Percentiles rank a stretch among this genome's conserved stretches.
These are phyloP conservation scores for Yarrowia sp. DNA, from an alignment of 805 yeast species.

Conservation along the genomic window DNA sequence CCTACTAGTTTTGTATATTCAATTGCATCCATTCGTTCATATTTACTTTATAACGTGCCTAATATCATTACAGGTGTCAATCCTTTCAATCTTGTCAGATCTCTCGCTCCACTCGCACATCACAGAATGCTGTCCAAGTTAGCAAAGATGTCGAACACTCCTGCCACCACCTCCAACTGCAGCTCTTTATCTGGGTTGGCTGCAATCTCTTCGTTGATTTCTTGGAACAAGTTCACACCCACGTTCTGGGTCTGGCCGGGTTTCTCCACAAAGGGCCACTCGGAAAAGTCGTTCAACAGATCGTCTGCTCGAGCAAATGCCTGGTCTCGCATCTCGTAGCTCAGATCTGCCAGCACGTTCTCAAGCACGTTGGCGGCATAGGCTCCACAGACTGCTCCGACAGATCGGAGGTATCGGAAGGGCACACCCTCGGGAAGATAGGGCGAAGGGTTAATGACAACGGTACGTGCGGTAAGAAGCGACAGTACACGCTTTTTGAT, in stretches of 20 bases:
- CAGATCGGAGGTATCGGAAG: conserved; percentile 68
- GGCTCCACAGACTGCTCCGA: conserved; percentile 80
- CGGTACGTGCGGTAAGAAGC: conserved; percentile 67
- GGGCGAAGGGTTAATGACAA: conserved; percentile 51
- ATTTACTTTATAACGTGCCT: neutral
- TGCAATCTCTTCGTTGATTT: conserved; percentile 51
- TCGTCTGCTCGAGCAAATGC: conserved; percentile 96
- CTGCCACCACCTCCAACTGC: conserved; percentile 85
- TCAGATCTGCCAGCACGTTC: conserved; percentile 67
- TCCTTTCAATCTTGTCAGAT: neutral
- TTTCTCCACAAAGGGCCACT: conserved; percentile 72
- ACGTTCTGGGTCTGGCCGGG: conserved; percentile 48
- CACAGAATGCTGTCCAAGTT: conserved; percentile 86
- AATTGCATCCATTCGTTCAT: neutral
- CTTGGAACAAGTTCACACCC: conserved; percentile 63
- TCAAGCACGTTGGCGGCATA: conserved; percentile 96
- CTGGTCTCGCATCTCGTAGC: conserved; percentile 84
- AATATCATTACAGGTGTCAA: neutral
- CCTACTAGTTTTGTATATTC: neutral
- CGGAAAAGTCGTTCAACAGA: conserved; percentile 72
- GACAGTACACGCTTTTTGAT: conserved; percentile 68
- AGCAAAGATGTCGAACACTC: conserved; percentile 67
- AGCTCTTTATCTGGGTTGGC: conserved; percentile 51
- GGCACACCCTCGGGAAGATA: conserved; percentile 68
- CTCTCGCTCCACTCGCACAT: no score